Evolutionary conservation across 2,329 filamentous ascomycete species (phyloP).

Genomic region (Pyricularia sp.): DNA sequence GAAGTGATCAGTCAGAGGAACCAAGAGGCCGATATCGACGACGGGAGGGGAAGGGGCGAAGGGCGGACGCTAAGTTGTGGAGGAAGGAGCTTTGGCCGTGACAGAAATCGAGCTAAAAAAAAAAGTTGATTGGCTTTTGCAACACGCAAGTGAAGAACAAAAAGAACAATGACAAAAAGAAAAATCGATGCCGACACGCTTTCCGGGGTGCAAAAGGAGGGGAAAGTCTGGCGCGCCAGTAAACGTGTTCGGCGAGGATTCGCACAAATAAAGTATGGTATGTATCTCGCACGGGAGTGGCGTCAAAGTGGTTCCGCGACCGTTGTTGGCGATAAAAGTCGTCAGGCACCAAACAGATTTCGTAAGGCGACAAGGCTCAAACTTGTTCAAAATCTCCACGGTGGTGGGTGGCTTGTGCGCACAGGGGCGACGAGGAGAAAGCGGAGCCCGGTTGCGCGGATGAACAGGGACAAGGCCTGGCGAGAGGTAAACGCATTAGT

Average conservation of each 20-base stretch:
- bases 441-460: no score
- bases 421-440: background rate
- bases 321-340: background rate
- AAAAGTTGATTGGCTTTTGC: conserved; percentile 6
- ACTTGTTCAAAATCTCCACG: background rate
- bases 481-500: background rate
- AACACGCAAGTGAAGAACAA: background rate
- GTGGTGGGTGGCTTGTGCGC: background rate
- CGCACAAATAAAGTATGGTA: background rate
- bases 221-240: background rate
- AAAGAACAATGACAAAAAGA: background rate
- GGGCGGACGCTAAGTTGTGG: background rate
- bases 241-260: background rate
- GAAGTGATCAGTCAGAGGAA: background rate
- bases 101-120: conserved; percentile 1
- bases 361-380: background rate
- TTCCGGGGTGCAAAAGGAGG: conserved; percentile 1
- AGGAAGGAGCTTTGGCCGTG: background rate
- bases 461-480: background rate
- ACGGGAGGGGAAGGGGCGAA: background rate
- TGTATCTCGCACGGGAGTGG: background rate
- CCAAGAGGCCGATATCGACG: background rate
- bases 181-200: background rate
- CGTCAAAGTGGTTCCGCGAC: background rate
- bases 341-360: background rate